These are phyloP conservation scores for Euphorbia tirucalli DNA, from an alignment of 345 rosid genomes.

Conservation along the genomic window DNA sequence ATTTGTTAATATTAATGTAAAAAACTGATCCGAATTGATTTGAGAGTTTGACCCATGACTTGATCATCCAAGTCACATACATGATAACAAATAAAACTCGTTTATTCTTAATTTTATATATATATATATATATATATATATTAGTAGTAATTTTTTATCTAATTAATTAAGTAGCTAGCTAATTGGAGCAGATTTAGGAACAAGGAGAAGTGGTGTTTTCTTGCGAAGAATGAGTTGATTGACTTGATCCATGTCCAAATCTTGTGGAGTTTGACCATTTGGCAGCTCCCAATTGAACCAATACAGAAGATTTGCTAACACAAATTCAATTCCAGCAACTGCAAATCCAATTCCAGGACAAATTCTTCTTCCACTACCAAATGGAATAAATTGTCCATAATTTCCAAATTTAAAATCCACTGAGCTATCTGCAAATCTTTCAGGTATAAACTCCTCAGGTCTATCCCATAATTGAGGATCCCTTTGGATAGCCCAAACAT, in stretches of 20 bases:
- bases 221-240: not conserved
- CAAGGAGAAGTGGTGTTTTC: constrained; percentile 7
- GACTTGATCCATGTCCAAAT: constrained; percentile 25
- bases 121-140: no score
- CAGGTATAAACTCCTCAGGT: constrained; percentile 19
- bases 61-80: no score
- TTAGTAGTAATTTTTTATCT: no score
- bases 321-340: constrained; percentile 1
- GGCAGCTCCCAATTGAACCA: constrained; percentile 34
- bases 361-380: no score
- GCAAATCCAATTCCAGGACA: constrained; percentile 21
- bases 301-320: constrained; percentile 18
- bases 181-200: no score
- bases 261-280: constrained; percentile 1
- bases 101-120: no score
- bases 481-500: constrained; percentile 20
- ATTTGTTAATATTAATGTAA: no score
- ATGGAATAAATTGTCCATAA: no score
- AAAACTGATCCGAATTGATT: no score
- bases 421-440: constrained; percentile 15
- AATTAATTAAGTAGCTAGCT: no score
- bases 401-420: constrained; percentile 8
- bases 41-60: no score
- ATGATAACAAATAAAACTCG: no score
- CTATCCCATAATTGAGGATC: constrained; percentile 23